Base-by-base conservation (phyloP, 1,284 basidiomycete genomes). In the Tilletiopsis washingtonensis region DNA sequence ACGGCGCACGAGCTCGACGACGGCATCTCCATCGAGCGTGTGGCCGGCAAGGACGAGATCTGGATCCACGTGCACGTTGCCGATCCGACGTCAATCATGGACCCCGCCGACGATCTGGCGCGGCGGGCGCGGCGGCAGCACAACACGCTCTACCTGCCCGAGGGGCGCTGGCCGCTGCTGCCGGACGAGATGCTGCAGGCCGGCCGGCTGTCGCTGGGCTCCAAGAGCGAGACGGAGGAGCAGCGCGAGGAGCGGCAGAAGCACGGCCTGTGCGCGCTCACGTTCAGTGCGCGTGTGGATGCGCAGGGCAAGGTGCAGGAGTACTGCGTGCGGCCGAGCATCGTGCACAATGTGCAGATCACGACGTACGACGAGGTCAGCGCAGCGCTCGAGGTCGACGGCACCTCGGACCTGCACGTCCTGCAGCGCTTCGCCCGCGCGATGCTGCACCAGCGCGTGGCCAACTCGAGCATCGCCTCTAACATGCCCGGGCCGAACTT, bases 61-160 rank as follows among this genome's bases (percentile, higher is more conserved):
- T 98, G 94, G 94, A 67, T 94, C 14, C 93, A 97, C 64, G 78
- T 86, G 17, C 93, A 98, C 69, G 80, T 99, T 48, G 93, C 94
- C 6, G 93, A 99, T 71, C 91, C 93, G 0, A 91, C 89, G 0
- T 77, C 84, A 1, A 68, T 84, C 51, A 76, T 99, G n/a, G 82
- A 82, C 15, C 84, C 83, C 0, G 42, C 80, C 83, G 0, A 66
- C 76, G 1, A 93, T 89, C 38, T 70, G 25, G 61, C 59, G 3
- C 32, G 47, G 27, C 44, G 48, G 6, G 69, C 70, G 0, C 40
- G 52, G n/a, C 51, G 61, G 4, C 53, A 57, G 7, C 57, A 56
- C 40, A 38, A 40, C 20, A 64, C 58, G 21, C 43, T 70, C 40
- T 73, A 73, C 54, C 61, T 67, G 5, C 60, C 62, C 0, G 62